These are phyloP conservation scores for Xylaria intraflava DNA, from an alignment of 495 filamentous ascomycete genomes.

Conservation along the genomic window DNA sequence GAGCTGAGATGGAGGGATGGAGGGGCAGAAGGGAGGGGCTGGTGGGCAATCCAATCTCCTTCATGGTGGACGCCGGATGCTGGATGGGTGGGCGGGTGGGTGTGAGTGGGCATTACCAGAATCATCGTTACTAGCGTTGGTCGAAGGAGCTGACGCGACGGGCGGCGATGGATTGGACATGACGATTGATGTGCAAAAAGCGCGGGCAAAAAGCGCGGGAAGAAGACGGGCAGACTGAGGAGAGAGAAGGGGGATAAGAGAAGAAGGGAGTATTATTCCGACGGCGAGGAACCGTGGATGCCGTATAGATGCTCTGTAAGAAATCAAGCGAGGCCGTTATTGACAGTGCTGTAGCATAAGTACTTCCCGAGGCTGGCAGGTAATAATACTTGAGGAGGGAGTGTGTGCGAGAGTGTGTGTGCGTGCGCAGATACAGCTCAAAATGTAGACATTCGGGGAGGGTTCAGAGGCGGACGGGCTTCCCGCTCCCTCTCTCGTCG, in stretches of 20 bases:
- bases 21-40: constrained; percentile 7
- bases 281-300: constrained; percentile 12
- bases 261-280: neutral
- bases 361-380: too few relatives aligned
- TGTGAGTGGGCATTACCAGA: constrained; percentile 23
- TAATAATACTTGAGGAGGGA: too few relatives aligned
- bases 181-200: constrained; percentile 12
- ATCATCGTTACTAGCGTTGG: constrained; percentile 29
- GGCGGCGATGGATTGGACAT: constrained; percentile 29
- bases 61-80: neutral
- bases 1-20: constrained; percentile 12
- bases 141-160: constrained; percentile 22
- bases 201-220: constrained; percentile 8
- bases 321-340: too few relatives aligned
- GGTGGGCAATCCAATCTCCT: constrained; percentile 4
- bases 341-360: too few relatives aligned
- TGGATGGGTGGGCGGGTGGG: constrained; percentile 11
- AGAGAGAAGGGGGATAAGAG: neutral
- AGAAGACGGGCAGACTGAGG: neutral
- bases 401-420: too few relatives aligned
- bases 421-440: too few relatives aligned
- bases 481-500: too few relatives aligned
- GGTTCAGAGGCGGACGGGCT: too few relatives aligned
- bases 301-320: neutral
- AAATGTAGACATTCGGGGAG: too few relatives aligned